phyloP scores from a whole-genome alignment of 371 early-diverging fungal species.

The Massospora cicadina region DNA sequence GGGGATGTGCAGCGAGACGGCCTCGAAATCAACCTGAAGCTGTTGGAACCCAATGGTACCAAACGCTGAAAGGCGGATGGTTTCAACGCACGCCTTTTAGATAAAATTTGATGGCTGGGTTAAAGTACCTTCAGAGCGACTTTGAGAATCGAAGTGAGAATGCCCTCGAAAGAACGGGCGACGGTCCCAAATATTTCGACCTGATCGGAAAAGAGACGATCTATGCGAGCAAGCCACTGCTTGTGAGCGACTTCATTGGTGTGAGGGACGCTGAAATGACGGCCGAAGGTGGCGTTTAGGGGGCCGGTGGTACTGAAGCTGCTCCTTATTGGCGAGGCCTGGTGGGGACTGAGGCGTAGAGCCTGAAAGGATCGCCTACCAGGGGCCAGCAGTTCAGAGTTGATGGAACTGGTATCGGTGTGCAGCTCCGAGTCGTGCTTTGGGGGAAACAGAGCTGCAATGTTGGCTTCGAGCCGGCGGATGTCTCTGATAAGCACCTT shows the following conservation, averaged over 20 bases:
- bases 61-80: background rate
- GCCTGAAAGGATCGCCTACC: background rate
- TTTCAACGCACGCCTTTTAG: background rate
- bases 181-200: background rate
- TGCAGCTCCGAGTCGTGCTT: background rate
- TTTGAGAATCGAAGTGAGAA: background rate
- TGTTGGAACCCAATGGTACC: background rate
- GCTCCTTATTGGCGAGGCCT: background rate
- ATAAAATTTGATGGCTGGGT: too few species aligned
- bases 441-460: background rate
- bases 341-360: background rate
- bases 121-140: background rate
- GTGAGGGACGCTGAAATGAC: background rate
- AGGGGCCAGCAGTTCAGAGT: background rate
- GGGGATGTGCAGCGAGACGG: background rate
- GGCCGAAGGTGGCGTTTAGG: background rate
- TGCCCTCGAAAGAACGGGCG: background rate
- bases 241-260: background rate
- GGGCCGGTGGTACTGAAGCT: background rate
- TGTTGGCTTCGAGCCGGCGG: background rate
- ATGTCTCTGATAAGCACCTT: background rate
- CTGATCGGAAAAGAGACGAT: background rate
- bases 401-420: background rate
- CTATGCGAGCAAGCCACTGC: background rate
- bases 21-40: background rate